Evolutionary conservation across 192 early-diverging fungal genomes (phyloP).

Genomic region (Coemansia sp.): DNA sequence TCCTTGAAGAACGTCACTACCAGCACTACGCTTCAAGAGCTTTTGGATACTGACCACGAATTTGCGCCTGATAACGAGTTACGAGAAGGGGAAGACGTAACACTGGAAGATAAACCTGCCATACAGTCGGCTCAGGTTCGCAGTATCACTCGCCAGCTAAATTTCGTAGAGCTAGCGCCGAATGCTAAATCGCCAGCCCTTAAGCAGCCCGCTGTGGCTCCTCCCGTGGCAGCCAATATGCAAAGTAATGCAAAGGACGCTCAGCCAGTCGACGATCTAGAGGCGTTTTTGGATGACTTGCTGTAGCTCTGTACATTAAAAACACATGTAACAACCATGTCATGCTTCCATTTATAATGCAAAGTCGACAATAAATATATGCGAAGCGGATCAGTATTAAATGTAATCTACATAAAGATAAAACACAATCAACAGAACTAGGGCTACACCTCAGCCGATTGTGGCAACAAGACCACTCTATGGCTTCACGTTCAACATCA

Average conservation of each 20-base stretch:
- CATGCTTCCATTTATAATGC: too few species aligned
- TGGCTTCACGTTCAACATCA: too few species aligned
- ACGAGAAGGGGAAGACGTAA: not conserved
- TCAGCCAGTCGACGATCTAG: conserved; percentile 36
- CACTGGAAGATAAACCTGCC: not conserved
- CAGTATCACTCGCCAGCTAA: not conserved
- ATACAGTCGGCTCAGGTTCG: not conserved
- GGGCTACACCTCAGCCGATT: too few species aligned
- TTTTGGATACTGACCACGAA: conserved; percentile 15
- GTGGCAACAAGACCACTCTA: too few species aligned
- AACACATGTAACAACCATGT: too few species aligned
- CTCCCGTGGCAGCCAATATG: not conserved
- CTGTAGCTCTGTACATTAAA: conserved; percentile 9
- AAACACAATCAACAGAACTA: too few species aligned
- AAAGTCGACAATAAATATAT: too few species aligned
- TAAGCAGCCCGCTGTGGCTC: not conserved
- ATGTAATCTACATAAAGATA: too few species aligned
- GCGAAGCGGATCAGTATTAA: too few species aligned
- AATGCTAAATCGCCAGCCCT: not conserved
- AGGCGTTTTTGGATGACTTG: conserved; percentile 45
- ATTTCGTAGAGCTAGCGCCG: conserved; percentile 22
- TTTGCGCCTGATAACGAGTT: not conserved
- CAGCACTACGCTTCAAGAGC: conserved; percentile 14
- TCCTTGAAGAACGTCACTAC: conserved; percentile 6
- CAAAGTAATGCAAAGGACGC: not conserved